Conservation (phyloP, 257 asterid species). For the Solanum paucissectum region DNA sequence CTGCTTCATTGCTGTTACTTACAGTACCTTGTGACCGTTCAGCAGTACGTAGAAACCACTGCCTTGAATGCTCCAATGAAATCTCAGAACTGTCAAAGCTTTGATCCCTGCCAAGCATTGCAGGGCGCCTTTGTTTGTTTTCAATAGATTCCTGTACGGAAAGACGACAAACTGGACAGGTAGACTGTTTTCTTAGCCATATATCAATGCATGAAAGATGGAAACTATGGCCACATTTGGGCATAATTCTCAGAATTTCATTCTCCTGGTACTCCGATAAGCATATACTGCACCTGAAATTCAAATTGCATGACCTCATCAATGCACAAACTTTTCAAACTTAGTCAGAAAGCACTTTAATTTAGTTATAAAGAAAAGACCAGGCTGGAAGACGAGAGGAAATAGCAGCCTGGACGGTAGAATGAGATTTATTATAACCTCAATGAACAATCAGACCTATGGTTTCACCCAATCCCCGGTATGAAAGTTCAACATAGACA, state of each 20-base stretch:
- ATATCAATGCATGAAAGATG: conserved; percentile 74
- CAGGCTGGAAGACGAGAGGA: neutral
- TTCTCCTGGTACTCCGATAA: conserved; percentile 73
- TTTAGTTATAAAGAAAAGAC: neutral
- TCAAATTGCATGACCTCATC: conserved; percentile 3
- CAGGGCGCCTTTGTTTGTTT: conserved; percentile 20
- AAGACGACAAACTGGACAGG: conserved; percentile 91
- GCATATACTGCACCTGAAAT: conserved; percentile 66
- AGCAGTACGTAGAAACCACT: conserved; percentile 33
- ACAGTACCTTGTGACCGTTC: conserved; percentile 17
- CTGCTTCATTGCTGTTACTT: conserved; percentile 10
- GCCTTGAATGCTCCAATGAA: conserved; percentile 35
- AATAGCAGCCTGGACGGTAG: neutral
- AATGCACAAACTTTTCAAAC: neutral
- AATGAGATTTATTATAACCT: neutral
- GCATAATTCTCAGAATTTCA: conserved; percentile 74
- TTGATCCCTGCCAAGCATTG: conserved; percentile 18
- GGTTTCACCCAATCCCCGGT: neutral
- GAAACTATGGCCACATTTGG: conserved; percentile 77
- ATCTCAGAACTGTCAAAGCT: conserved; percentile 34
- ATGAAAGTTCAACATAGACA: neutral
- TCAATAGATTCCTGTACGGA: conserved; percentile 42
- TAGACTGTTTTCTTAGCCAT: conserved; percentile 78
- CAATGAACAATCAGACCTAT: neutral
- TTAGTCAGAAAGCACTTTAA: neutral